Evolutionary conservation across 495 filamentous ascomycete genomes (phyloP).

Genomic region (Achaetomiella virescens): DNA sequence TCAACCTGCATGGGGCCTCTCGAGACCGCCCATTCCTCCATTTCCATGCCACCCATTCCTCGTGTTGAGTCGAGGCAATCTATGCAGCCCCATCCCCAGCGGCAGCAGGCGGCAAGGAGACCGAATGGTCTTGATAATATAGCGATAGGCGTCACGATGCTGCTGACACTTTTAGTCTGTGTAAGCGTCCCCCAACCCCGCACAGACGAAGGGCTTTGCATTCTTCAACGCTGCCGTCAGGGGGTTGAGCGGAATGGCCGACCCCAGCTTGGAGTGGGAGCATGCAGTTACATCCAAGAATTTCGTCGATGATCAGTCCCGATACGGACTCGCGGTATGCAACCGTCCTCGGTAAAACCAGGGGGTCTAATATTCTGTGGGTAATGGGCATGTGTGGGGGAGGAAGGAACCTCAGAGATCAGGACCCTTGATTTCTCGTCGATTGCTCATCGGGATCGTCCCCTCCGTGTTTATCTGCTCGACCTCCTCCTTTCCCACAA

Average conservation of each 20-base stretch:
- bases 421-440: neutral
- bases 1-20: neutral
- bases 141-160: slow-evolving; percentile 8
- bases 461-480: no score
- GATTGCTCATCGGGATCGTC: neutral
- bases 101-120: neutral
- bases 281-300: slow-evolving; percentile 1
- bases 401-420: neutral
- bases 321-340: neutral
- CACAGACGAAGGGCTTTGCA: neutral
- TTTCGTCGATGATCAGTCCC: slow-evolving; percentile 4
- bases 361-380: neutral
- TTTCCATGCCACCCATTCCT: neutral
- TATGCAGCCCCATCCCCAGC: slow-evolving; percentile 4
- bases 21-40: neutral
- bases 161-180: neutral
- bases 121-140: neutral
- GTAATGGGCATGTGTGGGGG: neutral
- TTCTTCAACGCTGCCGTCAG: neutral
- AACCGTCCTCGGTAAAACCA: slow-evolving; percentile 1
- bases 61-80: neutral
- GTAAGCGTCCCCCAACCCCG: neutral
- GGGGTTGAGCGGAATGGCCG: neutral
- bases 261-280: neutral
- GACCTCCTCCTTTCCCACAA: no score